These are phyloP conservation scores for Scedosporium apiospermum DNA, from an alignment of 2,329 filamentous ascomycete species.

Conservation along the genomic window DNA sequence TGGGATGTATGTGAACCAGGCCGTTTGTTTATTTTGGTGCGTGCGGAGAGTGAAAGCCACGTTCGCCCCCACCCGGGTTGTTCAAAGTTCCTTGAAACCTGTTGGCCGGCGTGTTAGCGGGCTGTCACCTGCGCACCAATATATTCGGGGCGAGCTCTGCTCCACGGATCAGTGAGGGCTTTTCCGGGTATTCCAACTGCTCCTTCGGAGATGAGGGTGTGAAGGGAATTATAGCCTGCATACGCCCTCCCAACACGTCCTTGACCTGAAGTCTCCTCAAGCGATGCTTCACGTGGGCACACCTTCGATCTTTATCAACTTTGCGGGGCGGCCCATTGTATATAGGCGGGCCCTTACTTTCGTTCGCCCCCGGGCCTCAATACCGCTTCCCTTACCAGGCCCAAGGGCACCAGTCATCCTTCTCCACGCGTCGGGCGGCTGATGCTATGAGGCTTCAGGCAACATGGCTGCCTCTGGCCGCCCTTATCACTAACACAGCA, in stretches of 20 bases:
- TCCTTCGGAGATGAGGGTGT: neutral
- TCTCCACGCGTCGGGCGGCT: neutral
- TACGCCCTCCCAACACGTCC: neutral
- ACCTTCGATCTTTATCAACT: too few relatives aligned
- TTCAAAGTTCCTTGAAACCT: neutral
- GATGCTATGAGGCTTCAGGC: neutral
- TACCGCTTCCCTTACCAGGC: neutral
- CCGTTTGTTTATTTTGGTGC: neutral
- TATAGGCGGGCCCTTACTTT: neutral
- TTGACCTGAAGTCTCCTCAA: neutral
- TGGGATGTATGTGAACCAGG: neutral
- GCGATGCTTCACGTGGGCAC: neutral
- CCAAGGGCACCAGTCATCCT: neutral
- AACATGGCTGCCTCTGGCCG: slow-evolving; percentile 3
- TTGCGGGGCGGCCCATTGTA: too few relatives aligned
- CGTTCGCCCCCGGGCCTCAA: too few relatives aligned
- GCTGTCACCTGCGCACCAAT: neutral
- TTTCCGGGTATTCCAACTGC: neutral
- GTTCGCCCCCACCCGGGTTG: neutral
- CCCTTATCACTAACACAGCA: neutral
- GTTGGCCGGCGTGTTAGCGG: neutral
- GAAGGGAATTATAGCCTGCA: neutral
- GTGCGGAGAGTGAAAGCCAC: neutral
- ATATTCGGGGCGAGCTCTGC: too few relatives aligned
- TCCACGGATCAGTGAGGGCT: neutral